A percentile compares a stretch with the other conserved stretches of the same genome.
Evolutionary conservation across 1,284 basidiomycete species (phyloP).

Genomic region (Ceratobasidium papillatum): DNA sequence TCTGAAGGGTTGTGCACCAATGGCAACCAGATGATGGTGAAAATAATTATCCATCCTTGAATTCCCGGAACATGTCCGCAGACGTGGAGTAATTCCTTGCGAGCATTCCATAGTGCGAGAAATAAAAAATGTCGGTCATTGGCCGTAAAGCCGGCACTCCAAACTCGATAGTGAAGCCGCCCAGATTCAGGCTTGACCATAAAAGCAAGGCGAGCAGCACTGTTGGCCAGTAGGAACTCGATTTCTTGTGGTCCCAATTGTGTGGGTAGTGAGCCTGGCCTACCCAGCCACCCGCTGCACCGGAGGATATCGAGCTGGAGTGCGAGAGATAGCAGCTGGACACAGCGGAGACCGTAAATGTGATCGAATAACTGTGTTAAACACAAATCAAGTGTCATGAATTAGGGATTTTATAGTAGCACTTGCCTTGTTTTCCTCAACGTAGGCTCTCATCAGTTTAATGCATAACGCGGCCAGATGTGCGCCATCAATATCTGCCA

Average conservation of each 20-base stretch:
- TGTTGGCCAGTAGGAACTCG: neutral
- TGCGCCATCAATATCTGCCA: neutral
- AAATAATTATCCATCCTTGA: constrained; percentile 17
- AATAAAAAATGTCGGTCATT: neutral
- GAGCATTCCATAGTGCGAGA: neutral
- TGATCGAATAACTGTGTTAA: constrained; percentile 7
- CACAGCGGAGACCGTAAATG: neutral
- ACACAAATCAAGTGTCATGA: no score
- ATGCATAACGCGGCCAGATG: neutral
- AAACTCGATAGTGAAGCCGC: neutral
- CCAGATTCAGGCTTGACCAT: neutral
- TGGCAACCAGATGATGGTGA: neutral
- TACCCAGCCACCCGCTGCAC: neutral
- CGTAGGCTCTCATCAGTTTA: neutral
- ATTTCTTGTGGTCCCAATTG: neutral
- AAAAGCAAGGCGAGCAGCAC: neutral
- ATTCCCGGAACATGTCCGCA: neutral
- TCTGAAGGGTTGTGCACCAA: neutral
- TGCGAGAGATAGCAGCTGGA: neutral
- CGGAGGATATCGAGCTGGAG: constrained; percentile 4
- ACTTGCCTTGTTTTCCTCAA: neutral
- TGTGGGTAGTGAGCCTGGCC: no score
- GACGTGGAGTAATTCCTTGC: neutral
- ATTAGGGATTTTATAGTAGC: neutral
- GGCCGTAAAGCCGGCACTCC: neutral